phyloP scores from a whole-genome alignment of 441 rosid genomes.

The Raphanus hybrid region DNA sequence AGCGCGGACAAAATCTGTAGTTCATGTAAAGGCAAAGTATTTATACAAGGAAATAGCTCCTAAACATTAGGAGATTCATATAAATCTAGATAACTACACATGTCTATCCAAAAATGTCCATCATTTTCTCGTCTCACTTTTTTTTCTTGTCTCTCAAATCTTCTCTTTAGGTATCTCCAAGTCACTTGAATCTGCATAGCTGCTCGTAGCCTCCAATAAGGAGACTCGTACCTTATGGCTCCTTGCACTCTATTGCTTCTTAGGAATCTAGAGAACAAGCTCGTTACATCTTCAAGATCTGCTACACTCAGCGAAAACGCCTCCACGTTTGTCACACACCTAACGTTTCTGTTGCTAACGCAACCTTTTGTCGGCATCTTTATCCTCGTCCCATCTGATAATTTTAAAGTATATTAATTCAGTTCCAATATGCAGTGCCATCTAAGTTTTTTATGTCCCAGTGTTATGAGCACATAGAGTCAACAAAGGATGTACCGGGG shows the following conservation, averaged over 20 bases:
- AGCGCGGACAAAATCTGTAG: no score
- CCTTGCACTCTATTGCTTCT: conserved; percentile 73
- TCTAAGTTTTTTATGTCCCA: no score
- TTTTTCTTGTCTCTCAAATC: conserved; percentile 40
- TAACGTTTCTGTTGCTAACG: conserved; percentile 63
- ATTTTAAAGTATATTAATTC: no score
- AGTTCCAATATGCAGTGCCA: not conserved
- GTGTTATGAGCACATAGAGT: no score
- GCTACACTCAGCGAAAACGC: conserved; percentile 81
- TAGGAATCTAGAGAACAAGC: conserved; percentile 66
- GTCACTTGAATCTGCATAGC: conserved; percentile 74
- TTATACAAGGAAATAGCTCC: no score
- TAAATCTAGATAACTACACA: no score
- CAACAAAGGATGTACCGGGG: conserved; percentile 47
- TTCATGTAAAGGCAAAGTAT: no score
- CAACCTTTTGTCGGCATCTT: conserved; percentile 55
- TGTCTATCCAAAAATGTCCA: no score
- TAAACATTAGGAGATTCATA: no score
- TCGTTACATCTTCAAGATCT: conserved; percentile 85
- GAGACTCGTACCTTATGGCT: conserved; percentile 84
- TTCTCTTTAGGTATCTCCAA: conserved; percentile 75
- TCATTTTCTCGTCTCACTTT: not conserved
- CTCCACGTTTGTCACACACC: conserved; percentile 78
- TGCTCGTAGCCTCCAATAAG: conserved; percentile 76
- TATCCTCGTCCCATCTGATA: conserved; percentile 60